Evolutionary conservation across 257 asterid genomes (phyloP).

Genomic region (Solanum chiquidenum): DNA sequence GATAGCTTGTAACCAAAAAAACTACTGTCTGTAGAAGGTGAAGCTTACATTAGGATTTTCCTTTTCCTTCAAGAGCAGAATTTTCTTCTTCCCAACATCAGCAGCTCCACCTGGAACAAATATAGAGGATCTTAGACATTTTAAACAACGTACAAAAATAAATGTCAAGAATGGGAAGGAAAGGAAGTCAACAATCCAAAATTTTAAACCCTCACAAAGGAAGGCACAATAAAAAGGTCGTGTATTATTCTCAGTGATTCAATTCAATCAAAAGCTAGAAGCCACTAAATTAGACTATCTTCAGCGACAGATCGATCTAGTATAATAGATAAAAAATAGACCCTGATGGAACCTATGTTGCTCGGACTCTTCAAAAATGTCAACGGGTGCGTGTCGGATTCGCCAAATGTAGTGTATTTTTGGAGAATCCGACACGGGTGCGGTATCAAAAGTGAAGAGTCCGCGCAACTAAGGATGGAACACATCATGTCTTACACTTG

Average conservation of each 20-base stretch:
- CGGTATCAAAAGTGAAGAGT: no score
- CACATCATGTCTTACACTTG: not conserved
- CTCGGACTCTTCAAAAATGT: no score
- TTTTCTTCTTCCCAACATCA: slow-evolving; percentile 62
- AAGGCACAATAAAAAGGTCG: not conserved
- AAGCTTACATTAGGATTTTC: slow-evolving; percentile 59
- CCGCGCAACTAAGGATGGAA: no score
- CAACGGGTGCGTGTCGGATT: no score
- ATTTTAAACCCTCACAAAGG: not conserved
- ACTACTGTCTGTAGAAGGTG: not conserved
- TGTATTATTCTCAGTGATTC: not conserved
- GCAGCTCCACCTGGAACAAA: slow-evolving; percentile 32
- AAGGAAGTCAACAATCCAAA: not conserved
- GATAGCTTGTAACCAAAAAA: not conserved
- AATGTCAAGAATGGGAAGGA: not conserved
- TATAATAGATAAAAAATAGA: not conserved
- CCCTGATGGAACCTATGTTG: not conserved
- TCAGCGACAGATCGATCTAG: not conserved
- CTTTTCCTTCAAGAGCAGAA: slow-evolving; percentile 74
- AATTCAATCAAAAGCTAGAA: not conserved
- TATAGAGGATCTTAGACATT: not conserved
- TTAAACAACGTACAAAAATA: not conserved
- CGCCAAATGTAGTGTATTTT: no score
- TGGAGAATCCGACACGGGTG: no score
- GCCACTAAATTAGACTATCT: not conserved